Conservation (phyloP, 169 alveolate genomes). For the Plasmodium vivax region DNA sequence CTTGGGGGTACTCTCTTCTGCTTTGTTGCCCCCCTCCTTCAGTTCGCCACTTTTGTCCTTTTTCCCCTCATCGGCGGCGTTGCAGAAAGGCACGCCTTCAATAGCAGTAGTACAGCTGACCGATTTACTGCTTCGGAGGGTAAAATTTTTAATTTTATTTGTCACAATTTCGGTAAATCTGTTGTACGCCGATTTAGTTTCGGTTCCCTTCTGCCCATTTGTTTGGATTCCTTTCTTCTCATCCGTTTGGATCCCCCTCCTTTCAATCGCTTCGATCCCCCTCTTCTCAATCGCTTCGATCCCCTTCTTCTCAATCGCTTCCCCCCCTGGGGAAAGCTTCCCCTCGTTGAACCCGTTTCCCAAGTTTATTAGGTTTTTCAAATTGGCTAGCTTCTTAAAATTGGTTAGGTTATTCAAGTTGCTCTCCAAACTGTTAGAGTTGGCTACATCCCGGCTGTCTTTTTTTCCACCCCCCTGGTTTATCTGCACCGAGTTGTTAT, state of each 20-base stretch:
- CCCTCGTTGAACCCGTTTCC: neutral
- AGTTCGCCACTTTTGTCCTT: constrained; percentile 1
- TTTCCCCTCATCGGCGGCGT: neutral
- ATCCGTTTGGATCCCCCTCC: neutral
- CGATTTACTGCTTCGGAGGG: constrained; percentile 26
- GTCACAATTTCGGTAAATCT: constrained; percentile 59
- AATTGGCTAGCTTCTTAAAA: neutral
- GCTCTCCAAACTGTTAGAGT: constrained; percentile 15
- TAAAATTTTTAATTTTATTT: constrained; percentile 6
- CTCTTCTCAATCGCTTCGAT: neutral
- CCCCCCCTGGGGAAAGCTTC: neutral
- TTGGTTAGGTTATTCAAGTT: neutral
- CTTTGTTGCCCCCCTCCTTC: neutral
- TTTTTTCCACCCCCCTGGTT: neutral
- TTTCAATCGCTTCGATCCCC: neutral
- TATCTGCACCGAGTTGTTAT: neutral
- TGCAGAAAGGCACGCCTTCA: constrained; percentile 3
- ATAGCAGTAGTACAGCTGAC: neutral
- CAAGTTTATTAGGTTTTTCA: neutral
- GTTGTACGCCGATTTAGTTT: constrained; percentile 23
- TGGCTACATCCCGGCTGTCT: neutral
- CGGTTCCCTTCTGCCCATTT: neutral
- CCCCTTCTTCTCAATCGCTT: neutral
- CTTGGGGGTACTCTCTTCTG: neutral
- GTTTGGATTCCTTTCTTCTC: neutral